Evolutionary conservation across 176 grass and related monocot genomes (phyloP).

Genomic region (Oryza coarctata): DNA sequence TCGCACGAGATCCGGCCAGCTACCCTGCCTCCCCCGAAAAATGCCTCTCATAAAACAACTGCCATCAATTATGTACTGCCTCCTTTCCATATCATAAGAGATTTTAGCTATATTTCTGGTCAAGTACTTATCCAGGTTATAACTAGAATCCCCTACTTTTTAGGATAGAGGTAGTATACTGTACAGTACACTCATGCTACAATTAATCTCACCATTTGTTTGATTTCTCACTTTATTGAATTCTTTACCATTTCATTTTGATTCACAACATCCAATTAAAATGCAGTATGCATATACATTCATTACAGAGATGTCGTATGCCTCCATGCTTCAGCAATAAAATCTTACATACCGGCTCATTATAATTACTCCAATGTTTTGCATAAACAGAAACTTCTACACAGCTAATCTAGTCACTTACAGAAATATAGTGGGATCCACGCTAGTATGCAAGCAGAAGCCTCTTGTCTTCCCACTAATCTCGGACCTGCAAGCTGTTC

Average conservation of each 20-base stretch:
- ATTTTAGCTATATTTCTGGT: no score
- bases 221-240: background rate
- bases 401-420: background rate
- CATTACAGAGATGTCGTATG: background rate
- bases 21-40: no score
- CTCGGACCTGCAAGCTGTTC: background rate
- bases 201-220: no score
- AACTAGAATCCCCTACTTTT: no score
- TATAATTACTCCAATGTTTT: background rate
- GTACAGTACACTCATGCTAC: no score
- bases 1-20: background rate
- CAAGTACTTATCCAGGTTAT: no score
- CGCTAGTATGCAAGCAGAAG: constrained; percentile 5
- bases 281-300: background rate
- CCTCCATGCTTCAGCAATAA: background rate
- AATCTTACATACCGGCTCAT: background rate
- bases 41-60: no score
- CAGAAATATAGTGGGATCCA: constrained; percentile 29
- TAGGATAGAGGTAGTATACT: no score
- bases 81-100: no score
- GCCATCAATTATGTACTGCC: no score
- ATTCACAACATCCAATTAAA: background rate
- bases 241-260: background rate
- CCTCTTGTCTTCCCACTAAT: constrained; percentile 29
- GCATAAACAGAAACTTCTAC: background rate